Evolutionary conservation across 805 yeast genomes (phyloP), one percentile per base, ranked within the genome.

Genomic region (Lachancea sp.): DNA sequence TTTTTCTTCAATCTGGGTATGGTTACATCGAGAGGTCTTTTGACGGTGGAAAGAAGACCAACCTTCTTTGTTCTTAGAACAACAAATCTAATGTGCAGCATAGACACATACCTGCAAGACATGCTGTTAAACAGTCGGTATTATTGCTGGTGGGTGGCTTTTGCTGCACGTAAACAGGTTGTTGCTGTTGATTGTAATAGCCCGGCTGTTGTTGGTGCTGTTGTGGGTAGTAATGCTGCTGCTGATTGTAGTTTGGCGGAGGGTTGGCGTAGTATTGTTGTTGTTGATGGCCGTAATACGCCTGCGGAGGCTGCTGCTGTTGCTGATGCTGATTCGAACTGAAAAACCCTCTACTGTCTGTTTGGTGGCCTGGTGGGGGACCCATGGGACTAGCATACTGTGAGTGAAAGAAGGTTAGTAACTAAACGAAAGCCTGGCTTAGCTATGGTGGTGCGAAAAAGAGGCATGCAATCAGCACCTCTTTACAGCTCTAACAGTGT

Each of bases 21-120:
- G 11, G 15, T 11, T 29, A 29, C 31, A 29, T 29, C 31, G 15
- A 29, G 15, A 15, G 20, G 26, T 22, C 18, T 17, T 33, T 19
- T 36, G 13, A 18, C 16, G n/a, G n/a, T n/a, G n/a, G n/a, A n/a
- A n/a, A n/a, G n/a, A n/a, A n/a, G n/a, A n/a, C n/a, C n/a, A n/a
- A n/a, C n/a, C n/a, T n/a, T n/a, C n/a, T n/a, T n/a, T n/a, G 7
- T 36, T 20, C 16, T 58, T 62, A 76, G 51, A 75, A 72, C 15
- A 77, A 42, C 45, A 77, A 71, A 54, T 76, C 80, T 47, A 77
- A 53, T 20, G 81, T 72, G 58, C 78, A 75, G 57, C 82, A 77
- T 48, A 76, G 50, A 71, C 81, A 77, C 58, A 75, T 45, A 19
- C 76, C 79, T 18, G 76, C 79, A 37, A 77, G 57, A 65, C 81